Conservation (phyloP, 345 rosid genomes). For the Populus simonii region DNA sequence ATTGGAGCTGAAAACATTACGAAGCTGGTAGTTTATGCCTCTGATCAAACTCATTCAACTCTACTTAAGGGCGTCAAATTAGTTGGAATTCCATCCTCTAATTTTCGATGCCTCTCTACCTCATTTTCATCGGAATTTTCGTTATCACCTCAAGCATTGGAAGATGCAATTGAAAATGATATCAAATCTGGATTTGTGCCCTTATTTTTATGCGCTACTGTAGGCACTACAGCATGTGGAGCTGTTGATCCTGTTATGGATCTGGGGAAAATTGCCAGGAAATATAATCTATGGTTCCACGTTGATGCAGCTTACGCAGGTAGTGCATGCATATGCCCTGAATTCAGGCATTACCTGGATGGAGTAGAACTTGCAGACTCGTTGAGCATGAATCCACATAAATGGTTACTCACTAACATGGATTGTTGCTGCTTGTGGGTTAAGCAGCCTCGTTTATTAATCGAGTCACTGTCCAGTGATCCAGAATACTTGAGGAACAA, state of each 20-base stretch:
- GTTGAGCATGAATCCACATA: conserved; percentile 23
- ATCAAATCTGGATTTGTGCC: too few relatives aligned
- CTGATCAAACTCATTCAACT: too few relatives aligned
- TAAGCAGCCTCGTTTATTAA: neutral
- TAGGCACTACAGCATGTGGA: too few relatives aligned
- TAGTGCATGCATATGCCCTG: conserved; percentile 33
- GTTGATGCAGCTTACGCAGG: conserved; percentile 36
- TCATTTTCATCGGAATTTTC: conserved; percentile 24
- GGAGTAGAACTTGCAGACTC: conserved; percentile 24
- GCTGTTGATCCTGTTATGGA: too few relatives aligned
- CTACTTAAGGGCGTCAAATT: too few relatives aligned
- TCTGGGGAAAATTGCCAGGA: neutral
- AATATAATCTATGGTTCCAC: conserved; percentile 33
- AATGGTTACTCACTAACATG: conserved; percentile 26
- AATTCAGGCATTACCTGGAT: conserved; percentile 22
- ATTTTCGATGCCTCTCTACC: conserved; percentile 22
- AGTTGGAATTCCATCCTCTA: too few relatives aligned
- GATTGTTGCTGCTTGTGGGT: conserved; percentile 30
- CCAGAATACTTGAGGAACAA: conserved; percentile 14
- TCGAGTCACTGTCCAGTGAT: conserved; percentile 8
- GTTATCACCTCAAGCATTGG: conserved; percentile 8
- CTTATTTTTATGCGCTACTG: too few relatives aligned
- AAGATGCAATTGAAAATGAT: conserved; percentile 4
- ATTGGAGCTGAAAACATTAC: too few relatives aligned
- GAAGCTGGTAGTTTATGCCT: too few relatives aligned